Percentiles rank a stretch among this genome's conserved stretches.
Evolutionary conservation across 2,329 filamentous ascomycete species (phyloP).

Genomic region (Cercospora brassicicola): DNA sequence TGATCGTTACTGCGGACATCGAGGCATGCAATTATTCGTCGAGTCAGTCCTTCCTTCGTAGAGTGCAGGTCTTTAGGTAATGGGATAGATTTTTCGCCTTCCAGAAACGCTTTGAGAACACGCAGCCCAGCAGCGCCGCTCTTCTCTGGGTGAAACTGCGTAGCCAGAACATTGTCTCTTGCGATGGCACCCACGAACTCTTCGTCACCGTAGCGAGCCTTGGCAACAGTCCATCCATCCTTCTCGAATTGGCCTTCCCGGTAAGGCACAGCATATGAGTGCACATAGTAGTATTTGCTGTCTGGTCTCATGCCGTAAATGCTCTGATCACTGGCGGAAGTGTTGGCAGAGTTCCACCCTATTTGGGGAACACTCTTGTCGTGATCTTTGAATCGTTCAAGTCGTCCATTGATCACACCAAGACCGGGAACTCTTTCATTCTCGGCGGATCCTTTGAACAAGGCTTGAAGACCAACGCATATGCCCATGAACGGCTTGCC

Average conservation of each 20-base stretch:
- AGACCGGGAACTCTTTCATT: constrained; percentile 71
- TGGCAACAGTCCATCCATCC: constrained; percentile 89
- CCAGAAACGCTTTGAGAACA: constrained; percentile 80
- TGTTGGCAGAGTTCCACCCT: constrained; percentile 91
- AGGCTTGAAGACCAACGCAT: constrained; percentile 87
- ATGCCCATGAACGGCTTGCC: constrained; percentile 99
- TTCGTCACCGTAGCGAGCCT: constrained; percentile 80
- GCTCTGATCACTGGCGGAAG: constrained; percentile 52
- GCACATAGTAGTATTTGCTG: constrained; percentile 99
- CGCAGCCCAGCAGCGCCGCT: constrained; percentile 85
- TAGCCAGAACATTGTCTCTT: constrained; percentile 80
- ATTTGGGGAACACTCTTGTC: constrained; percentile 96
- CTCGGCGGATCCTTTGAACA: constrained; percentile 85
- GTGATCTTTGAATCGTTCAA: constrained; percentile 73
- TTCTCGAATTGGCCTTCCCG: constrained; percentile 69
- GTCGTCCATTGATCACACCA: constrained; percentile 67
- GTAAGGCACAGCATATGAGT: constrained; percentile 87
- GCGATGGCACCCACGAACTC: constrained; percentile 89
- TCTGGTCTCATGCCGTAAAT: constrained; percentile 76
- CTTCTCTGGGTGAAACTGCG: constrained; percentile 98
- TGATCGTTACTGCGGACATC: constrained; percentile 93
- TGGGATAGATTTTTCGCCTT: constrained; percentile 62
- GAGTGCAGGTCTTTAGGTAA: constrained; percentile 47
- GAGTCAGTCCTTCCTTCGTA: constrained; percentile 71
- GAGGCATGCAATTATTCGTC: constrained; percentile 90